phyloP scores from a whole-genome alignment of 164 flowering plant species.

The Brasenia schreberi region DNA sequence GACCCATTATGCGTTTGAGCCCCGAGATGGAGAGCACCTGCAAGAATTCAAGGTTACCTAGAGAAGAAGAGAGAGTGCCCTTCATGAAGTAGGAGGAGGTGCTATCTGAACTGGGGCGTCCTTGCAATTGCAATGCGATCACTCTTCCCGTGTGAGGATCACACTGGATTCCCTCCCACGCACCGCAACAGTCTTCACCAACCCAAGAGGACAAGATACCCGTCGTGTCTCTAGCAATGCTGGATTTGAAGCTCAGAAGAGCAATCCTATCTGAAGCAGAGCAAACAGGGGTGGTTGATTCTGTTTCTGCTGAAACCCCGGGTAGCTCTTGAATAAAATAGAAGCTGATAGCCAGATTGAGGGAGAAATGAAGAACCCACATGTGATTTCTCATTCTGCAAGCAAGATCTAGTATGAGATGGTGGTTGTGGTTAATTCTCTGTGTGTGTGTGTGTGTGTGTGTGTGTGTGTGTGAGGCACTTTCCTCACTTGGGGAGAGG shows the following conservation, averaged over 20 bases:
- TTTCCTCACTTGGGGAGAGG: background rate
- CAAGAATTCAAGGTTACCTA: conserved; percentile 47
- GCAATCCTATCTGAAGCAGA: conserved; percentile 52
- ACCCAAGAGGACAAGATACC: conserved; percentile 57
- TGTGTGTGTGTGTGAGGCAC: background rate
- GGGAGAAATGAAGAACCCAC: background rate
- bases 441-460: too few relatives aligned
- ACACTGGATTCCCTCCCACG: conserved; percentile 88
- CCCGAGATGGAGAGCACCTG: conserved; percentile 64
- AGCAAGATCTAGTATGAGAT: too few relatives aligned
- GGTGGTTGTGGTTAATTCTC: background rate
- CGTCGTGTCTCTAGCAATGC: conserved; percentile 57
- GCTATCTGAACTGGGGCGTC: conserved; percentile 22
- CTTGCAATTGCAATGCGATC: conserved; percentile 38
- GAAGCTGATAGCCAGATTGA: background rate
- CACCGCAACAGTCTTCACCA: conserved; percentile 68
- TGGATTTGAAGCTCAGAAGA: conserved; percentile 63
- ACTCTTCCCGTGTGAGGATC: conserved; percentile 53
- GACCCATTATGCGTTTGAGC: conserved; percentile 59
- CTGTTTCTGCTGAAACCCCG: conserved; percentile 14
- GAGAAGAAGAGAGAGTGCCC: conserved; percentile 58
- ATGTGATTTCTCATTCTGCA: background rate
- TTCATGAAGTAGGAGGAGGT: conserved; percentile 38
- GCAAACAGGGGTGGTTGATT: conserved; percentile 20
- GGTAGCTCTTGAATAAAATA: background rate